A percentile compares a stretch with the other conserved stretches of the same genome.
Conservation (phyloP, 2,329 filamentous ascomycete species). For the Sporothrix mexicana region DNA sequence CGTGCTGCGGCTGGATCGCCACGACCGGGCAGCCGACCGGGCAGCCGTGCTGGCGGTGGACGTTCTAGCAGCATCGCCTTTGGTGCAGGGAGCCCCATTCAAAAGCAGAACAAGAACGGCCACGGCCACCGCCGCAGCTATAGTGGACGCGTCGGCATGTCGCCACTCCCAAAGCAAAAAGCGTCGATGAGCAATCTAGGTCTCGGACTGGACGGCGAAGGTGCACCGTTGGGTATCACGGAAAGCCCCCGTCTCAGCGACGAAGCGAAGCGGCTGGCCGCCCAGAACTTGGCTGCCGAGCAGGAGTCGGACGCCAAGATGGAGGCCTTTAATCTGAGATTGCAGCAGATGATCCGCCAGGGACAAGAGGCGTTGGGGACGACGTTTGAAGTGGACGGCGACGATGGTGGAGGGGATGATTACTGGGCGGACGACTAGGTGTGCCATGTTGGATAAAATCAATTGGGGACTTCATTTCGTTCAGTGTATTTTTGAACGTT, state of each 20-base stretch:
- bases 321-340: slow-evolving; percentile 75
- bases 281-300: slow-evolving; percentile 74
- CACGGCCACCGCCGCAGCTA: slow-evolving; percentile 52
- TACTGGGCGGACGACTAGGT: slow-evolving; percentile 36
- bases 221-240: slow-evolving; percentile 37
- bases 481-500: not conserved
- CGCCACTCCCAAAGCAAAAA: slow-evolving; percentile 40
- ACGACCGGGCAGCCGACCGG: slow-evolving; percentile 27
- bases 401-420: slow-evolving; percentile 37
- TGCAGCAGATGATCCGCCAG: slow-evolving; percentile 87
- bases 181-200: not conserved
- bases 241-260: slow-evolving; percentile 60
- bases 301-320: slow-evolving; percentile 80
- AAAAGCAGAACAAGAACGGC: slow-evolving; percentile 28
- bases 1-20: slow-evolving; percentile 28
- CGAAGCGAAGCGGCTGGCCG: slow-evolving; percentile 76
- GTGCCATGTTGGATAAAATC: not conserved
- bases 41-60: not conserved
- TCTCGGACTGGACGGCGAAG: not conserved
- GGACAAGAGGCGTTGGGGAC: slow-evolving; percentile 85
- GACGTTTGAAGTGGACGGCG: slow-evolving; percentile 65
- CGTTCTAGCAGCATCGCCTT: not conserved
- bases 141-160: slow-evolving; percentile 52
- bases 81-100: not conserved
- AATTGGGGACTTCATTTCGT: not conserved